Percentiles rank a stretch among this genome's conserved stretches.
Evolutionary conservation across 176 grass and related monocot genomes (phyloP).

Genomic region (Rhipidocladum racemiflorum): DNA sequence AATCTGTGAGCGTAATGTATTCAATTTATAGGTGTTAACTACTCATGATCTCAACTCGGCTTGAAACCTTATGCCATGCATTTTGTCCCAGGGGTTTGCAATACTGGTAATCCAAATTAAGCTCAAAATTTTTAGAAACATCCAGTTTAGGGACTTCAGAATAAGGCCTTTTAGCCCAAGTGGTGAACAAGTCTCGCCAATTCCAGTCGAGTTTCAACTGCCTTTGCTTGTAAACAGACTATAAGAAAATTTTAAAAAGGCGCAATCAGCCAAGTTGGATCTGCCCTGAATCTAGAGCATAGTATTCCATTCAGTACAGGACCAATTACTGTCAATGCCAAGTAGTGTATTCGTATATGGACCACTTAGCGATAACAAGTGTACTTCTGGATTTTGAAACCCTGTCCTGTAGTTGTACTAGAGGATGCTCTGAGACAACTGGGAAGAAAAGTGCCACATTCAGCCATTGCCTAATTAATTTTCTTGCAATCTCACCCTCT

Average conservation of each 20-base stretch:
- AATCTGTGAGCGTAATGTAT: not conserved
- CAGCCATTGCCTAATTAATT: not conserved
- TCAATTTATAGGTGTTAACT: not conserved
- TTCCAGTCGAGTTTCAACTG: not conserved
- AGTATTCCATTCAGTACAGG: constrained; percentile 20
- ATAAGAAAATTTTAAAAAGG: not conserved
- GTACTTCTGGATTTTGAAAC: not conserved
- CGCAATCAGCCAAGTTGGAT: not conserved
- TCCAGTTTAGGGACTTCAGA: constrained; percentile 13
- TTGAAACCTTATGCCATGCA: constrained; percentile 5
- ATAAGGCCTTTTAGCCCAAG: not conserved
- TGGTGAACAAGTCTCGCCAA: not conserved
- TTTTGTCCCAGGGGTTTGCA: not conserved
- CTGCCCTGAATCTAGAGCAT: constrained; percentile 6
- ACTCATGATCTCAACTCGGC: not conserved
- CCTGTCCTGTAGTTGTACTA: not conserved
- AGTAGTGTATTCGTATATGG: constrained; percentile 2
- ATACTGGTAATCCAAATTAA: constrained; percentile 3
- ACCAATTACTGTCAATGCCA: not conserved
- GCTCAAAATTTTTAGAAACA: constrained; percentile 1
- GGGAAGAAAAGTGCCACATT: constrained; percentile 17
- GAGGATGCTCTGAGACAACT: not conserved
- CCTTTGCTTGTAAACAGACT: not conserved
- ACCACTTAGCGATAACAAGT: not conserved
- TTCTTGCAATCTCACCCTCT: not conserved